phyloP scores from a whole-genome alignment of 768 basidiomycete species.

The Lactarius sanguifluus region DNA sequence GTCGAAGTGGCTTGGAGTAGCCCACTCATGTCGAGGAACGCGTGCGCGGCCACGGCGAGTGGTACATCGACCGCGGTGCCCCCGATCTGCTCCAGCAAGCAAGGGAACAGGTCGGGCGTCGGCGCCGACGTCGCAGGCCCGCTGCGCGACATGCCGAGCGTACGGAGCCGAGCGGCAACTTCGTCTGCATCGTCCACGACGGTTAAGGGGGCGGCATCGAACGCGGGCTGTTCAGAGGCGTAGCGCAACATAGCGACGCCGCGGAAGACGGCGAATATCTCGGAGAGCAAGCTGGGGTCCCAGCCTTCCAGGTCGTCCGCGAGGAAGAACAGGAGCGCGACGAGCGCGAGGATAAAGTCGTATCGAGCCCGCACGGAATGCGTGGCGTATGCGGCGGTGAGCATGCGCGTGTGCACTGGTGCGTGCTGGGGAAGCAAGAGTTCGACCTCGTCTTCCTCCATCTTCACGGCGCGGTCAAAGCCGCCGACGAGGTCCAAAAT shows the following conservation, averaged over 20 bases:
- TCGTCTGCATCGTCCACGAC: constrained; percentile 48
- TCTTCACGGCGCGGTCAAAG: constrained; percentile 67
- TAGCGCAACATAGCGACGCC: constrained; percentile 71
- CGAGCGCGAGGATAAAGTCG: constrained; percentile 64
- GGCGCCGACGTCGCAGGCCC: constrained; percentile 13
- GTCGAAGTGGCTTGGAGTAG: constrained; percentile 69
- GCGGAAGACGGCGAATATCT: constrained; percentile 79
- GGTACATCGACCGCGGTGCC: constrained; percentile 39
- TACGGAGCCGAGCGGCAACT: constrained; percentile 59
- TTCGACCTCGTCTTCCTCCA: constrained; percentile 71
- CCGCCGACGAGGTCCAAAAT: constrained; percentile 71
- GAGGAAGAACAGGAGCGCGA: constrained; percentile 70
- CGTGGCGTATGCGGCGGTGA: constrained; percentile 61
- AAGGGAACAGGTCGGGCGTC: constrained; percentile 62
- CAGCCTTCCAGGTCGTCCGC: constrained; percentile 60
- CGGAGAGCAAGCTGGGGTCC: constrained; percentile 64
- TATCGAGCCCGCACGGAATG: constrained; percentile 71
- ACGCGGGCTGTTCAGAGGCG: constrained; percentile 58
- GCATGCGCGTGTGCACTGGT: constrained; percentile 61
- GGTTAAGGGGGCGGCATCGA: constrained; percentile 36
- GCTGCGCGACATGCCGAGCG: constrained; percentile 64
- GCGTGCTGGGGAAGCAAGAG: constrained; percentile 49
- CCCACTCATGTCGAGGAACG: constrained; percentile 65
- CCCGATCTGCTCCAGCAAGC: constrained; percentile 55
- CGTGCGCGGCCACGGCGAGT: constrained; percentile 62